Evolutionary conservation across 129 eudicot genomes (phyloP).

Genomic region (Saussurea involucrata): DNA sequence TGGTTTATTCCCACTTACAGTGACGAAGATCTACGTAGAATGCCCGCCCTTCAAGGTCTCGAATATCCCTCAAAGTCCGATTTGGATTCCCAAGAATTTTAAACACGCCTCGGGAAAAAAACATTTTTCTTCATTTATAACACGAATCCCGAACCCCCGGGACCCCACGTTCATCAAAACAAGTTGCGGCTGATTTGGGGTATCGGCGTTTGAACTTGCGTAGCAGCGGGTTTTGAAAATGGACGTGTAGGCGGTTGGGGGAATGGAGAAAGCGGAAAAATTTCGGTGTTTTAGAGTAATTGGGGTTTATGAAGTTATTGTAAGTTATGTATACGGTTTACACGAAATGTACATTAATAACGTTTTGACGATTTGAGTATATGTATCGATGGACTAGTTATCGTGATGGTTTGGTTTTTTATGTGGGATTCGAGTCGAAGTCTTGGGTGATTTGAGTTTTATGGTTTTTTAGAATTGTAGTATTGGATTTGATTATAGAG

Average conservation of each 20-base stretch:
- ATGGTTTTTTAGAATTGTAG: neutral
- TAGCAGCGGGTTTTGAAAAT: neutral
- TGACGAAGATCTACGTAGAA: constrained; percentile 77
- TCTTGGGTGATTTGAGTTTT: neutral
- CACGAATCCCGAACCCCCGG: neutral
- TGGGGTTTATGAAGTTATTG: constrained; percentile 15
- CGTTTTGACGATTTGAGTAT: constrained; percentile 8
- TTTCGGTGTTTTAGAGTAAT: constrained; percentile 9
- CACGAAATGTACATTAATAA: constrained; percentile 23
- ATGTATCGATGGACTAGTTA: constrained; percentile 11
- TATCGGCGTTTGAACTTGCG: neutral
- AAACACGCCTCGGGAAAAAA: neutral
- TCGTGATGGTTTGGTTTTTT: constrained; percentile 1
- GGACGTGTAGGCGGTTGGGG: neutral
- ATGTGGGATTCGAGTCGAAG: neutral
- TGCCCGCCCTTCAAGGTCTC: constrained; percentile 89
- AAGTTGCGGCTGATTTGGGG: constrained; percentile 15
- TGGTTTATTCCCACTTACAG: constrained; percentile 87
- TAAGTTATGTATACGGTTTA: constrained; percentile 24
- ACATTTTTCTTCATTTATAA: constrained; percentile 16
- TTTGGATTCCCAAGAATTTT: constrained; percentile 66
- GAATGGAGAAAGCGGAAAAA: constrained; percentile 4
- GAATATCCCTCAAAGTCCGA: constrained; percentile 95
- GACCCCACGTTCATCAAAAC: neutral
- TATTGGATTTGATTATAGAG: neutral